Conservation (phyloP, 495 filamentous ascomycete genomes). For the Choiromyces venosus region DNA sequence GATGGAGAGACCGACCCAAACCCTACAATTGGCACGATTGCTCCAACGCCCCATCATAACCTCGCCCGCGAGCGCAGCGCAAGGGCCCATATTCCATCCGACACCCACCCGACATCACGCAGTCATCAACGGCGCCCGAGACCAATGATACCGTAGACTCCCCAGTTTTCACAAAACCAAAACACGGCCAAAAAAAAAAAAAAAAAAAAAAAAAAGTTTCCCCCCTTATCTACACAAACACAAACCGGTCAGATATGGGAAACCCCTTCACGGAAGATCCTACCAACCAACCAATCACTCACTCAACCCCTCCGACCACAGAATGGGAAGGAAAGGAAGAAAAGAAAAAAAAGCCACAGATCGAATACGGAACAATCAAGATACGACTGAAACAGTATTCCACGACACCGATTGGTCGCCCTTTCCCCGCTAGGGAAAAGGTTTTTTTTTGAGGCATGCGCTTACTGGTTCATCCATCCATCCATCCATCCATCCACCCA, state of each 20-base stretch:
- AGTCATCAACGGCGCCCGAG: too few relatives aligned
- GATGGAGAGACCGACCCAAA: not conserved
- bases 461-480: not conserved
- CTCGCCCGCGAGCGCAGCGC: not conserved
- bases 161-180: too few relatives aligned
- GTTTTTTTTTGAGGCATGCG: not conserved
- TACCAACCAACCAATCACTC: too few relatives aligned
- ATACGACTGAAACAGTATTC: not conserved
- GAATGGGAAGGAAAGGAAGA: not conserved
- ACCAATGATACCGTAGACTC: too few relatives aligned
- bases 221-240: too few relatives aligned
- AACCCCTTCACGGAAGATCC: too few relatives aligned
- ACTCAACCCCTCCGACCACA: not conserved
- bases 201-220: too few relatives aligned
- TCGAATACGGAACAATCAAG: not conserved
- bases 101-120: too few relatives aligned
- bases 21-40: not conserved
- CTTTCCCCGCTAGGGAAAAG: not conserved
- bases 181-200: too few relatives aligned
- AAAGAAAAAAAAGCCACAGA: not conserved
- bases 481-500: not conserved
- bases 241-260: too few relatives aligned
- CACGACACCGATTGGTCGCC: not conserved
- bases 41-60: not conserved
- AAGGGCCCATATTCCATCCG: constrained; percentile 1